Percentiles rank a stretch among this genome's conserved stretches.
Evolutionary conservation across 2,329 filamentous ascomycete genomes (phyloP).

Genomic region (Cytospora piceicola): DNA sequence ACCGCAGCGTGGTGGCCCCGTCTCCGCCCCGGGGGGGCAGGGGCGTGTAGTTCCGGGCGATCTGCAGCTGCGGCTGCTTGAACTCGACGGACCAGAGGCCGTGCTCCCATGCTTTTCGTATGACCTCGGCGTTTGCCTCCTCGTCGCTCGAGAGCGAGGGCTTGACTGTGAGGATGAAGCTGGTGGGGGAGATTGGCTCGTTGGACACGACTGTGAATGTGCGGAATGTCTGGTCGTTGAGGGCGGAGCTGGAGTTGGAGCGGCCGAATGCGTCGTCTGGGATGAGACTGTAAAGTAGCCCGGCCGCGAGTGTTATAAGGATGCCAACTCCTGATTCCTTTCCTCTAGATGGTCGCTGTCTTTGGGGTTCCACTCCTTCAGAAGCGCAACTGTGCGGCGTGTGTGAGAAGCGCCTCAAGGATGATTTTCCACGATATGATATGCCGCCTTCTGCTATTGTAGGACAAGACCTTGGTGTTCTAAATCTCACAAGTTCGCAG

Average conservation of each 20-base stretch:
- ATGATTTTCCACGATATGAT: neutral
- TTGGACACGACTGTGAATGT: constrained; percentile 67
- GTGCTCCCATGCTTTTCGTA: constrained; percentile 55
- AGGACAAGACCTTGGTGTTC: neutral
- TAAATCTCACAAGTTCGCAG: neutral
- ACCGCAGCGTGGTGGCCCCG: constrained; percentile 56
- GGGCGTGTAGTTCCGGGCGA: constrained; percentile 89
- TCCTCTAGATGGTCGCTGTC: neutral
- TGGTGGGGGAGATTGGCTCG: constrained; percentile 67
- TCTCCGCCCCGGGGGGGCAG: constrained; percentile 60
- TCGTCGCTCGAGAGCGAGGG: constrained; percentile 38
- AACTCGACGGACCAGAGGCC: constrained; percentile 89
- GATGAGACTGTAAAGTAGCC: neutral
- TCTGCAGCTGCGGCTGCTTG: constrained; percentile 93
- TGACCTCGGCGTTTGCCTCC: constrained; percentile 33
- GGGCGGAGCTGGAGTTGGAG: constrained; percentile 32
- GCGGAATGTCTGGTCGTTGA: constrained; percentile 66
- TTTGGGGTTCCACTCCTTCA: neutral
- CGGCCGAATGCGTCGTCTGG: neutral
- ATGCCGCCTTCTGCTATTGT: neutral
- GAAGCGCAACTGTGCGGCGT: neutral
- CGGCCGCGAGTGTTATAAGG: neutral
- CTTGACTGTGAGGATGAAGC: constrained; percentile 69
- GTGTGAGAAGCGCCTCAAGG: constrained; percentile 3
- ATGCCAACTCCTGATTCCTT: neutral